A percentile compares a stretch with the other conserved stretches of the same genome.
Evolutionary conservation across 129 eudicot species (phyloP).

Genomic region (Tagetes patula): DNA sequence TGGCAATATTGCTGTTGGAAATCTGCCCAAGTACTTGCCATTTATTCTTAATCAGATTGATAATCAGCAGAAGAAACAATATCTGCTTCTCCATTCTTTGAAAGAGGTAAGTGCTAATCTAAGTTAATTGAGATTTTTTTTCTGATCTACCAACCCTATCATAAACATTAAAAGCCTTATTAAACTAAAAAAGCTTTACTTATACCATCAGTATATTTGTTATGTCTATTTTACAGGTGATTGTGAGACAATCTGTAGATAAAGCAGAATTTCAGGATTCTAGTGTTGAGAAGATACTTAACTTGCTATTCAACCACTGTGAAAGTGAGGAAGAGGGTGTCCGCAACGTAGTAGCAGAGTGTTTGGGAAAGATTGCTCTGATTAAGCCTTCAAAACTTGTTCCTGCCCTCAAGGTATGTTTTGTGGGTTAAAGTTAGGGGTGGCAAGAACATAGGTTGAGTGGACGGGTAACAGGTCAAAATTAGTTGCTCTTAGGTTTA

Average conservation of each 20-base stretch:
- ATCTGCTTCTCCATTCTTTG: slow-evolving; percentile 86
- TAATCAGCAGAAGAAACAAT: slow-evolving; percentile 97
- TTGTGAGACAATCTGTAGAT: slow-evolving; percentile 98
- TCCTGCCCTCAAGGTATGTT: slow-evolving; percentile 89
- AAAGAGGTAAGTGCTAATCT: slow-evolving; percentile 64
- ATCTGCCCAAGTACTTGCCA: slow-evolving; percentile 83
- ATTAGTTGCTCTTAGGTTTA: background rate
- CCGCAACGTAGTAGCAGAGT: slow-evolving; percentile 97
- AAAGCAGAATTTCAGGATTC: slow-evolving; percentile 94
- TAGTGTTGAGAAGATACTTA: slow-evolving; percentile 90
- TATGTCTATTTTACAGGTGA: slow-evolving; percentile 53
- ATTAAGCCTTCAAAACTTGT: slow-evolving; percentile 95
- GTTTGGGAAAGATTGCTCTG: slow-evolving; percentile 94
- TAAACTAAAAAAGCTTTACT: background rate
- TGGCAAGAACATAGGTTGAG: background rate
- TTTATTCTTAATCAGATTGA: slow-evolving; percentile 95
- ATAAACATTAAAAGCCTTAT: background rate
- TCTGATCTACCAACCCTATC: background rate
- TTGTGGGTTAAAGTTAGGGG: slow-evolving; percentile 7
- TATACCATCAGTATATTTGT: background rate
- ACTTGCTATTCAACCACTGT: slow-evolving; percentile 86
- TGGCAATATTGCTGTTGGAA: slow-evolving; percentile 97
- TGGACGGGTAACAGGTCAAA: background rate
- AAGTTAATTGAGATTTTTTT: background rate
- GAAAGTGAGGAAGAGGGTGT: slow-evolving; percentile 99